Percentiles rank a stretch among this genome's conserved stretches.
Evolutionary conservation across 495 filamentous ascomycete genomes (phyloP).

Genomic region (Penicillium bialowiezense): DNA sequence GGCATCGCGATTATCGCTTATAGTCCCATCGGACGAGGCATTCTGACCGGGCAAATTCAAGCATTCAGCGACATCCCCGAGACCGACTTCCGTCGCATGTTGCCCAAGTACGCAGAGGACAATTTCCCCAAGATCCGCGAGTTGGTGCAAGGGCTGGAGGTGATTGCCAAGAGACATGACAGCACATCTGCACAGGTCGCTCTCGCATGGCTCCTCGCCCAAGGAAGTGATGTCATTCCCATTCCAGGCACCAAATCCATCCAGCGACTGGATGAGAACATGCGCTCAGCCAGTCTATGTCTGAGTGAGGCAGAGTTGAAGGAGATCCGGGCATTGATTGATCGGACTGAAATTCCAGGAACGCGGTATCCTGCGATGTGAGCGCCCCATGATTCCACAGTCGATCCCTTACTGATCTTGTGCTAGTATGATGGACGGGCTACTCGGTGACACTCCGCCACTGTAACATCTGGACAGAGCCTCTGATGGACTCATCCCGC

Average conservation of each 20-base stretch:
- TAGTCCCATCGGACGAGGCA: constrained; percentile 59
- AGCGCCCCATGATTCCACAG: constrained; percentile 5
- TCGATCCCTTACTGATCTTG: not conserved
- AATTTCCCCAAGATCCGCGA: constrained; percentile 52
- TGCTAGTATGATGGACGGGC: constrained; percentile 7
- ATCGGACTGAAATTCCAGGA: constrained; percentile 8
- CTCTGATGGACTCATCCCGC: too few relatives aligned
- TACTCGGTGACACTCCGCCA: constrained; percentile 12
- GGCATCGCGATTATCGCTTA: constrained; percentile 62
- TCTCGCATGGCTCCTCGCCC: constrained; percentile 23
- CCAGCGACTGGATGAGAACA: constrained; percentile 56
- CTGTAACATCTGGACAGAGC: not conserved
- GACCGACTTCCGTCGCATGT: constrained; percentile 29
- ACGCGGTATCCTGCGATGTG: constrained; percentile 10
- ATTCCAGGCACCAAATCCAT: constrained; percentile 56
- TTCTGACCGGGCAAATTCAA: constrained; percentile 51
- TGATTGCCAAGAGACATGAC: constrained; percentile 38
- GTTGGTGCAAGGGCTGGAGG: constrained; percentile 39
- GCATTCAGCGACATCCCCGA: constrained; percentile 44
- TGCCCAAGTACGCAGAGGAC: constrained; percentile 48
- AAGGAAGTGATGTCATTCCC: constrained; percentile 54
- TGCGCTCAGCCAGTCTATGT: constrained; percentile 35
- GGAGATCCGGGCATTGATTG: constrained; percentile 12
- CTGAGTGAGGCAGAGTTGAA: constrained; percentile 47
- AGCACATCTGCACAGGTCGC: constrained; percentile 8